phyloP scores from a whole-genome alignment of 2,329 filamentous ascomycete species.

The Bimuria novae-zelandiae region DNA sequence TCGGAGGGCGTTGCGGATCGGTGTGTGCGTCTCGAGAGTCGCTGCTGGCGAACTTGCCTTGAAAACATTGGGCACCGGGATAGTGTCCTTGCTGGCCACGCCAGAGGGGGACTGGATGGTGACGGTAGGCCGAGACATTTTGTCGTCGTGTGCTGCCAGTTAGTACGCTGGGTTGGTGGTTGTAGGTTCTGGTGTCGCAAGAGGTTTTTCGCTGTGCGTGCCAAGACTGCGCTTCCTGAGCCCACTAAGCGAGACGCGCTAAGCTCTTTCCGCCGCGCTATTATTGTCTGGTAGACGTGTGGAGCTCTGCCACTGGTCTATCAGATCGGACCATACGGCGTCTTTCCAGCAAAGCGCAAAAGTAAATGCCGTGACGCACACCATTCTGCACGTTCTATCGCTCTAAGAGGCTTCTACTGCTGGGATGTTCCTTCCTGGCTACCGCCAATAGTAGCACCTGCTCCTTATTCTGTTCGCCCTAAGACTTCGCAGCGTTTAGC shows the following conservation, averaged over 20 bases:
- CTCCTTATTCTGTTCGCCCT: no score
- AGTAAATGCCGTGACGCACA: no score
- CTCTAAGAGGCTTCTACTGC: no score
- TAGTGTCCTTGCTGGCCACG: slow-evolving; percentile 83
- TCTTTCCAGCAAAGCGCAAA: no score
- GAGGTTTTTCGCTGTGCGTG: slow-evolving; percentile 5
- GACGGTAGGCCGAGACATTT: slow-evolving; percentile 92
- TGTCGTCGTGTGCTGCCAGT: slow-evolving; percentile 32
- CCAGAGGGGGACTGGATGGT: slow-evolving; percentile 97
- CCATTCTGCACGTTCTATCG: no score
- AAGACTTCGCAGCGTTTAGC: no score
- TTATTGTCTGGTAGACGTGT: no score
- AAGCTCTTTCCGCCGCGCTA: background rate
- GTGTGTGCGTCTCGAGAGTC: background rate
- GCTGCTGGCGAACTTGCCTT: slow-evolving; percentile 50
- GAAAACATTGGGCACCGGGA: slow-evolving; percentile 96
- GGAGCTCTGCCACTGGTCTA: no score
- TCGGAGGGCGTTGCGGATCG: slow-evolving; percentile 13
- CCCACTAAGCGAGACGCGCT: slow-evolving; percentile 6
- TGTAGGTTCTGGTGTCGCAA: slow-evolving; percentile 1
- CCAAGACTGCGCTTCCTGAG: slow-evolving; percentile 3
- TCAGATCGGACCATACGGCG: no score
- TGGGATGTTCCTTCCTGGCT: no score
- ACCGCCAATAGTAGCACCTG: no score
- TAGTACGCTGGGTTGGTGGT: slow-evolving; percentile 27